Evolutionary conservation across 1,284 basidiomycete genomes (phyloP).

Genomic region (Microbotryum scabiosae): DNA sequence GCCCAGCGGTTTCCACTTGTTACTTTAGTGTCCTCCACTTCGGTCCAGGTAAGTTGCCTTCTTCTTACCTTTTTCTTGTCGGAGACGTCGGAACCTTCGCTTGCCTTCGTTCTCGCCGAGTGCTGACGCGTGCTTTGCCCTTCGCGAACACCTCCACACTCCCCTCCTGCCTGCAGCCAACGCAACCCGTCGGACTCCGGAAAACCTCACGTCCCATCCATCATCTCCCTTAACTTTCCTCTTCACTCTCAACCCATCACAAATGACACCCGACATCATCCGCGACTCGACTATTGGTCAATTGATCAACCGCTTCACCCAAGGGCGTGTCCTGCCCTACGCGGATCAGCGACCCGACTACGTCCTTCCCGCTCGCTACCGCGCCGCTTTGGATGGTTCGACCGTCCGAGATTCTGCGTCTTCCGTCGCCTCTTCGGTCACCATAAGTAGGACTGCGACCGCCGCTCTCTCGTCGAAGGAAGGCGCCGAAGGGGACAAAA

Average conservation of each 20-base stretch:
- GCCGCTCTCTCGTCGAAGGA: not conserved
- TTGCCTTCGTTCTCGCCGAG: no score
- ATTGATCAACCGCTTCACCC: slow-evolving; percentile 25
- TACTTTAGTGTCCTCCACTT: no score
- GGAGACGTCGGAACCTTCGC: no score
- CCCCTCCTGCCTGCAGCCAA: no score
- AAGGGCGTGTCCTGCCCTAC: slow-evolving; percentile 26
- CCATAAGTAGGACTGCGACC: not conserved
- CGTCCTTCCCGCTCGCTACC: slow-evolving; percentile 23
- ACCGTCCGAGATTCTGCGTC: not conserved
- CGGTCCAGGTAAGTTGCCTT: no score
- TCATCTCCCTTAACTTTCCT: not conserved
- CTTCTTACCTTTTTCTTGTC: no score
- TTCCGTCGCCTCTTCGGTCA: not conserved
- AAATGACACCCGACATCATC: slow-evolving; percentile 16
- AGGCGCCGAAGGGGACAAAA: not conserved
- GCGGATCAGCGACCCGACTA: slow-evolving; percentile 30
- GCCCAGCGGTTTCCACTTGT: no score
- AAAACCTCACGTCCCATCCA: not conserved
- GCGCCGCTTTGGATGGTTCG: not conserved
- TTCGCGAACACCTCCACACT: no score
- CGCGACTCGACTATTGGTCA: slow-evolving; percentile 31
- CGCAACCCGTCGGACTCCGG: no score
- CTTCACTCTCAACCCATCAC: not conserved
- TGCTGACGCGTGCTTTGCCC: no score